Evolutionary conservation across 2,329 filamentous ascomycete species (phyloP).

Genomic region (Penicillium digitatum): DNA sequence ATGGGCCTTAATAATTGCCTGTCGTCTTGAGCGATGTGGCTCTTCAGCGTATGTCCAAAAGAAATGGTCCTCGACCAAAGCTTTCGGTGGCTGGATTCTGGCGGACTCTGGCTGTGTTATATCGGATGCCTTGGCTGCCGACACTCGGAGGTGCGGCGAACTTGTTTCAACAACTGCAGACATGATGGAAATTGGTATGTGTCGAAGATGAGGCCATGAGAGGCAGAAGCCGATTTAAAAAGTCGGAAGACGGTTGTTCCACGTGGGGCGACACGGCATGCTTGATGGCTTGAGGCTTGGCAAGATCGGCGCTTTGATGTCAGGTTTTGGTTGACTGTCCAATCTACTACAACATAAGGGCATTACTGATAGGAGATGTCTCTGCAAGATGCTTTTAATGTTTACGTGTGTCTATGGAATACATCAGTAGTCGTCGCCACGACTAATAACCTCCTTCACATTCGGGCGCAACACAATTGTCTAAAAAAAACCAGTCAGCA

Average conservation of each 20-base stretch:
- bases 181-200: slow-evolving; percentile 22
- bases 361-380: slow-evolving; percentile 3
- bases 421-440: slow-evolving; percentile 74
- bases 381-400: slow-evolving; percentile 5
- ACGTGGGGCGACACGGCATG: slow-evolving; percentile 36
- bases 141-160: slow-evolving; percentile 35
- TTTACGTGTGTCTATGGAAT: slow-evolving; percentile 3
- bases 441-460: slow-evolving; percentile 82
- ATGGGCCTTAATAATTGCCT: slow-evolving; percentile 96
- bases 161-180: slow-evolving; percentile 31
- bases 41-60: slow-evolving; percentile 99
- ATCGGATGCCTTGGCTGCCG: slow-evolving; percentile 27
- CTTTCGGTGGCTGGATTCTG: slow-evolving; percentile 31
- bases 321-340: neutral
- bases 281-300: slow-evolving; percentile 18
- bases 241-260: slow-evolving; percentile 30
- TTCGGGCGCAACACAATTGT: slow-evolving; percentile 73
- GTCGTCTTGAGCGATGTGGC: slow-evolving; percentile 82
- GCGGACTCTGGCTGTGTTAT: slow-evolving; percentile 19
- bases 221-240: slow-evolving; percentile 15
- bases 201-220: slow-evolving; percentile 7
- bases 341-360: neutral
- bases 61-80: slow-evolving; percentile 59
- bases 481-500: slow-evolving; percentile 39
- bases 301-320: slow-evolving; percentile 10